Base-by-base conservation (phyloP, 1,139 yeast genomes). In the Geotrichum restrictum region DNA sequence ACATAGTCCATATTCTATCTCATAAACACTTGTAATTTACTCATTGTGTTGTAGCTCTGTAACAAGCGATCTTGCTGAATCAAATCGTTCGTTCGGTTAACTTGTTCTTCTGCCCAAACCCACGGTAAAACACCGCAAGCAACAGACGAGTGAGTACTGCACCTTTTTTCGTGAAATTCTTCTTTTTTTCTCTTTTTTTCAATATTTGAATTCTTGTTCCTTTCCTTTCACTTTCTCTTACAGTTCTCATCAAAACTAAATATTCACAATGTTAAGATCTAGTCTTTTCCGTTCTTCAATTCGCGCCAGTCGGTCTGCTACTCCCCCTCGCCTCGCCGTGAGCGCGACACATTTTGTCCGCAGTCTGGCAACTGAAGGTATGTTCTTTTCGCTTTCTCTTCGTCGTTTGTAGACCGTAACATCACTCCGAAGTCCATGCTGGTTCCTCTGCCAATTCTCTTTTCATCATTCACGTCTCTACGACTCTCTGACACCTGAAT, bases 301-400 rank as follows among this genome's bases (percentile, higher is more conserved):
- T 42, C 52, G 53, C 38, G 51, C 45, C n/a, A 16, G 40, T 41
- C 37, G 45, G 33, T 33, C 52, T 29, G 49, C 45, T 22, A 43
- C 41, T 39, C 36, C 48, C 18, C 32, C 43, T 41, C 52, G 60
- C 54, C 19, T 45, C 32, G 45, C 38, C 44, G 42, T 48, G 53
- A 36, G 45, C 43, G 45, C 51, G 43, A 48, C 53, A 41, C 47
- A 49, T 43, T 58, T 57, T 51, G 57, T 52, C 33, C 60, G 64
- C 45, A 63, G 63, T 36, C 51, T 58, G 55, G 62, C 64, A n/a
- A 55, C 63, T 45, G 59, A 56, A 45, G 57, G 66, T 62, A 57
- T 51, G 66, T 60, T n/a, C 13, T 16, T 14, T 38, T 46, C 21
- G 49, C 27, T 19, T 32, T 22, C 13, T 38, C 19, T 24, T 5